phyloP scores from a whole-genome alignment of 129 eudicot species.

The Saussurea involucrata region DNA sequence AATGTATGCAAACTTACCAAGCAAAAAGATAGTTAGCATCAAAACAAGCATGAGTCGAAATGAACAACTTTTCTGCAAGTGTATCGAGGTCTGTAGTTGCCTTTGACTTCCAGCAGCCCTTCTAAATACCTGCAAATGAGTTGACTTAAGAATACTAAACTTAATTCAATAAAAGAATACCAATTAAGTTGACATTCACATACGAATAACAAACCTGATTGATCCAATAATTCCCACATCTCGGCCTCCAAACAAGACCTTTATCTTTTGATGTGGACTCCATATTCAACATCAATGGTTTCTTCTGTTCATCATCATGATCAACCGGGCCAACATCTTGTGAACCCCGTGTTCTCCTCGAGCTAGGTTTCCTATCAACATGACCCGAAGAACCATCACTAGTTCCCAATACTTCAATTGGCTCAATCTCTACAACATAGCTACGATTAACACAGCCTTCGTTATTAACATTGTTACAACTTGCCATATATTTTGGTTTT shows the following conservation, averaged over 20 bases:
- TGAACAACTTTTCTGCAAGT: constrained; percentile 39
- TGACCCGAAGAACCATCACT: constrained; percentile 47
- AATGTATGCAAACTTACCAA: constrained; percentile 49
- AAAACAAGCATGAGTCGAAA: constrained; percentile 50
- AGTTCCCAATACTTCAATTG: constrained; percentile 40
- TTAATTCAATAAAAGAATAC: neutral
- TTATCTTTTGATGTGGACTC: constrained; percentile 72
- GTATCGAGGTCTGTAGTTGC: constrained; percentile 43
- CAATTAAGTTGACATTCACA: neutral
- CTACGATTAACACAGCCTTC: constrained; percentile 11
- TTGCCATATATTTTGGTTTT: constrained; percentile 18
- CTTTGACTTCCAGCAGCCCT: constrained; percentile 56
- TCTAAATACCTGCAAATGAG: constrained; percentile 50
- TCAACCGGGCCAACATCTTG: constrained; percentile 44
- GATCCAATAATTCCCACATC: constrained; percentile 47
- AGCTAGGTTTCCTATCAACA: constrained; percentile 36
- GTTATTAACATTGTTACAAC: constrained; percentile 23
- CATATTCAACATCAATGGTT: constrained; percentile 22
- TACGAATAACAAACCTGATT: constrained; percentile 68
- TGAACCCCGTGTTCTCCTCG: constrained; percentile 44
- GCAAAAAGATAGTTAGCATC: constrained; percentile 60
- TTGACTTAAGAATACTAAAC: constrained; percentile 21
- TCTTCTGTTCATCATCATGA: constrained; percentile 33
- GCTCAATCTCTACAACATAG: constrained; percentile 32
- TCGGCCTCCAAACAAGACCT: constrained; percentile 46